Evolutionary conservation across 2,329 filamentous ascomycete species (phyloP).

Genomic region (Atkinsonella texensis): DNA sequence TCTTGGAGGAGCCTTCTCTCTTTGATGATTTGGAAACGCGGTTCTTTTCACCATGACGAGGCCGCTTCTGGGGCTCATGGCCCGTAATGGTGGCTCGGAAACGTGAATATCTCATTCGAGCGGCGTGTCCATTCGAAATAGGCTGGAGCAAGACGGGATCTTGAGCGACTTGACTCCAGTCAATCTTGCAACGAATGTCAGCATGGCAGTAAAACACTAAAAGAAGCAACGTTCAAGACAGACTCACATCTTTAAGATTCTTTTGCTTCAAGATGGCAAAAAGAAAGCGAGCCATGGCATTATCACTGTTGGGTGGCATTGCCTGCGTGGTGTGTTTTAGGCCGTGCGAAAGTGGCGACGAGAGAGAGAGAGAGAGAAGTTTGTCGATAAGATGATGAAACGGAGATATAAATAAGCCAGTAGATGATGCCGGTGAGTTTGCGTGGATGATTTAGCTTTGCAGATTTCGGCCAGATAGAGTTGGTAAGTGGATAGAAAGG

Average conservation of each 20-base stretch:
- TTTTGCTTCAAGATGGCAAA: slow-evolving; percentile 49
- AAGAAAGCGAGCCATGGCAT: slow-evolving; percentile 44
- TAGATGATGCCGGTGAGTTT: neutral
- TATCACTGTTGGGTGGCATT: slow-evolving; percentile 45
- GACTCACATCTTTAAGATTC: slow-evolving; percentile 46
- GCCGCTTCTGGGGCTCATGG: slow-evolving; percentile 35
- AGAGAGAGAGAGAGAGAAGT: no score
- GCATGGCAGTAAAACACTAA: neutral
- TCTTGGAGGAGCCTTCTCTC: slow-evolving; percentile 21
- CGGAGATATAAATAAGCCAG: neutral
- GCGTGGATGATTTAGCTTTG: neutral
- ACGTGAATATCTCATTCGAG: slow-evolving; percentile 47
- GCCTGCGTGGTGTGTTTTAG: neutral
- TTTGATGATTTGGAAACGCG: slow-evolving; percentile 33
- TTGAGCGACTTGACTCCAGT: slow-evolving; percentile 45
- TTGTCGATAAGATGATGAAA: neutral
- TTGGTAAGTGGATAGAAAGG: neutral
- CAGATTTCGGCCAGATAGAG: neutral
- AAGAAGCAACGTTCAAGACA: neutral
- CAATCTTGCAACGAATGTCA: slow-evolving; percentile 30
- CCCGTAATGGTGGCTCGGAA: slow-evolving; percentile 36
- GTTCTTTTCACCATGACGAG: slow-evolving; percentile 28
- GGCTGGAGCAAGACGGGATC: slow-evolving; percentile 40
- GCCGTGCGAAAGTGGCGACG: neutral
- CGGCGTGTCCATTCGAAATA: slow-evolving; percentile 49